Base-by-base conservation (phyloP, 371 early-diverging fungal genomes). In the Thermomucor indicae-seudaticae region DNA sequence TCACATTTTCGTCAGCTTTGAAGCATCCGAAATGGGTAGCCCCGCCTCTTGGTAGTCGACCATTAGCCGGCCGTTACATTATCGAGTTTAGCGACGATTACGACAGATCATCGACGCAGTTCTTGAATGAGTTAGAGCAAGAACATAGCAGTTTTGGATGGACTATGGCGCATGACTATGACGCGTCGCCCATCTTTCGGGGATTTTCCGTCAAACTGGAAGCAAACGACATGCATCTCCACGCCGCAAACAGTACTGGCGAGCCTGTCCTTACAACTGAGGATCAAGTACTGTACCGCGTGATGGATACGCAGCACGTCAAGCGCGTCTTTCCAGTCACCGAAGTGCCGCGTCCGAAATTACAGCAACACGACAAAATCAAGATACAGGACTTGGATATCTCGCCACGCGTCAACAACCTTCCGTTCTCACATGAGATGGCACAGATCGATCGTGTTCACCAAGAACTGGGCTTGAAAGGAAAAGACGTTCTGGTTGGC, bases 401-500 rank as follows among this genome's bases (percentile, higher is more conserved):
- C 2, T 41, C 47, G 17, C 42, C 54, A 1, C 47, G 42, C 10
- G 47, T 47, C 10, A 14, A 14, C 12, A 38, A 27, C 1, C 38
- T 49, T n/a, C 54, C 54, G 4, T 54, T 54, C 31, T 28, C 54
- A 11, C 54, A 54, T 28, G 29, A 11, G 3, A 27, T 67, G 11
- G 53, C 67, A n/a, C 60, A 60, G 24, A 53, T 62, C 6, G 49
- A 58, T n/a, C 51, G 51, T 10, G 60, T 67, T 1, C 62, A 62
- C 23, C n/a, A 19, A 6, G 49, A 57, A 23, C 51, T 62, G 1
- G 47, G 56, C 12, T 7, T 58, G n/a, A 78, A 66, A n/a, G 88
- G 87, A 17, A 67, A 65, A 42, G 83, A 79, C 2, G 58, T 85
- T 52, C 73, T 76, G 48, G 76, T 86, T 25, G 84, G 82, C 27